phyloP scores from a whole-genome alignment of 768 basidiomycete genomes.

The Panaeolus papilionaceus region DNA sequence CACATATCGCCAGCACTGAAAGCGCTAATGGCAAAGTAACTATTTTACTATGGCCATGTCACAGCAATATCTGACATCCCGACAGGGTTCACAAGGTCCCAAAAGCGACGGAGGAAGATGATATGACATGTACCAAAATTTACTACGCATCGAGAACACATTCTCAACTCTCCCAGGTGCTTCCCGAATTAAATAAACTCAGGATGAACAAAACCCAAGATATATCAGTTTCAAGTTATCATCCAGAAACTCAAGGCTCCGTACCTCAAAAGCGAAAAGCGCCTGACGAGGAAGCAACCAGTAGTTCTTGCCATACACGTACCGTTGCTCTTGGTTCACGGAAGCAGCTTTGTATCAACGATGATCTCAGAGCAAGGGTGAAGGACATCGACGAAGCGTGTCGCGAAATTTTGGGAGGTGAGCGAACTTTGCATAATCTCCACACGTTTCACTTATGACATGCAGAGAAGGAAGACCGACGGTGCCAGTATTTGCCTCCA shows the following conservation, averaged over 20 bases:
- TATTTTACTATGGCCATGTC: conserved; percentile 16
- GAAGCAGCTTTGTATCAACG: conserved; percentile 93
- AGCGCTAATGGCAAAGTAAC: conserved; percentile 81
- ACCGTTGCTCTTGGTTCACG: conserved; percentile 89
- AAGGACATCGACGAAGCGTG: conserved; percentile 89
- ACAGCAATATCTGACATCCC: conserved; percentile 30
- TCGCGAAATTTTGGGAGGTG: conserved; percentile 79
- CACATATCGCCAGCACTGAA: conserved; percentile 81
- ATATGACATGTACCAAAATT: conserved; percentile 78
- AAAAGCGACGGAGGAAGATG: conserved; percentile 39
- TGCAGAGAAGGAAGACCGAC: conserved; percentile 65
- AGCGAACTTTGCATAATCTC: conserved; percentile 18
- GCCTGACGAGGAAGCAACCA: conserved; percentile 28
- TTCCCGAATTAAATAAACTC: conserved; percentile 85
- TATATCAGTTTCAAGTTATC: conserved; percentile 34
- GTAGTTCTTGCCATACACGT: conserved; percentile 44
- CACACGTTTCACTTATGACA: conserved; percentile 3
- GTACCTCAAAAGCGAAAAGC: conserved; percentile 33
- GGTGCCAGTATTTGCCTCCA: conserved; percentile 81
- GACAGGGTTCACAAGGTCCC: conserved; percentile 36
- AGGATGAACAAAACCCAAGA: conserved; percentile 41
- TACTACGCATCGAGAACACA: conserved; percentile 97
- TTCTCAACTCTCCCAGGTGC: conserved; percentile 91
- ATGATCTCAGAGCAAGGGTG: conserved; percentile 64
- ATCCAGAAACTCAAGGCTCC: conserved; percentile 24